Conservation (phyloP, 2,329 filamentous ascomycete species). For the Purpureocillium lavendulum region DNA sequence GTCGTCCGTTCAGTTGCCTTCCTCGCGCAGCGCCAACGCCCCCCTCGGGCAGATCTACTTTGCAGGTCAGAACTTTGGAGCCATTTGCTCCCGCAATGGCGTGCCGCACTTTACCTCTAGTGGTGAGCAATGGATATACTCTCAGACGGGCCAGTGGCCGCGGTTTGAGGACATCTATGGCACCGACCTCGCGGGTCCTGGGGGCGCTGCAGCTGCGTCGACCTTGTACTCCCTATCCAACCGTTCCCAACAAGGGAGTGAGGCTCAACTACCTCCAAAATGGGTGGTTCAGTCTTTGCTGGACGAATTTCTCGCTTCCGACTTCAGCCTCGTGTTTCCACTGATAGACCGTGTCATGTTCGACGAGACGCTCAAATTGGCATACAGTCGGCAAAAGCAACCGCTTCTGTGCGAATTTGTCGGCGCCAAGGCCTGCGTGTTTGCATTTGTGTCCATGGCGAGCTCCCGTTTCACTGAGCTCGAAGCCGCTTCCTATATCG, state of each 20-base stretch:
- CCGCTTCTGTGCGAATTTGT: slow-evolving; percentile 15
- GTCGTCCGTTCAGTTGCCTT: neutral
- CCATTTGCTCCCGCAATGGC: slow-evolving; percentile 36
- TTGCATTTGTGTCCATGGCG: slow-evolving; percentile 36
- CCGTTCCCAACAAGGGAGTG: neutral
- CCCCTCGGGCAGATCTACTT: slow-evolving; percentile 32
- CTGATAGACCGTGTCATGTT: slow-evolving; percentile 39
- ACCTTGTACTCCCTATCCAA: neutral
- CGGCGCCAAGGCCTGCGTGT: slow-evolving; percentile 35
- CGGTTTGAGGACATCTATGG: slow-evolving; percentile 10
- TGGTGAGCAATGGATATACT: slow-evolving; percentile 38
- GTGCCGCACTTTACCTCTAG: slow-evolving; percentile 39
- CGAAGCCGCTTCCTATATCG: slow-evolving; percentile 14
- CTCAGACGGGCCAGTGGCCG: slow-evolving; percentile 28
- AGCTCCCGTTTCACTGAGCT: slow-evolving; percentile 11
- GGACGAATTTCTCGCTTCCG: slow-evolving; percentile 14
- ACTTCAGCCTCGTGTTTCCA: slow-evolving; percentile 38
- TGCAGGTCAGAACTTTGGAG: slow-evolving; percentile 36
- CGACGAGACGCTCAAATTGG: slow-evolving; percentile 30
- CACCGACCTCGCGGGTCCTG: neutral
- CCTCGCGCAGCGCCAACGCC: slow-evolving; percentile 1
- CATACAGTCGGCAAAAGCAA: slow-evolving; percentile 25
- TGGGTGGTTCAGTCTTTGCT: slow-evolving; percentile 18
- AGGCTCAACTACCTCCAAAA: slow-evolving; percentile 24
- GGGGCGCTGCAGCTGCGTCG: neutral